Base-by-base conservation (phyloP, 257 asterid genomes). In the Solanum paucissectum region DNA sequence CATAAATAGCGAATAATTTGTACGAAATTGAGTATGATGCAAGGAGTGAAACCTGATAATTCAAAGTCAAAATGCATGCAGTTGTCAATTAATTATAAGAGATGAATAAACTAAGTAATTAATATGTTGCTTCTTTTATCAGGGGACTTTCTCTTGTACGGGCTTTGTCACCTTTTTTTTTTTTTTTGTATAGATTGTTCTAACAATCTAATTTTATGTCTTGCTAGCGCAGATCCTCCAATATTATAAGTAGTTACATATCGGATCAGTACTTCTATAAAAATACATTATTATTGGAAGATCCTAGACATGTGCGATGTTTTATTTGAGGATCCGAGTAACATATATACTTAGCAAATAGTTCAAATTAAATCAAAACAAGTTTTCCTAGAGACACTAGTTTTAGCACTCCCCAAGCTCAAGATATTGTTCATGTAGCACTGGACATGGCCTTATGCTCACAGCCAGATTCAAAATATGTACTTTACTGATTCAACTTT, bases 1-100 rank as follows among this genome's bases (percentile, higher is more conserved):
- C 95, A 94, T 93, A 93, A 94, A 94, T 66, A 94, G 83, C 6
- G 93, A 89, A 37, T 94, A 93, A 79, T 94, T 93, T 4, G 95
- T 94, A 25, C 97, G 91, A 21, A 94, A 94, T 20, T 90, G 95
- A n/a, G 97, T 94, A 82, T 94, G 97, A 52, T 94, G 95, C 87
- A 94, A 55, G 6, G 97, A 94, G 91, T 93, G 95, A 84, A 86
- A 94, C 92, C 97, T 94, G 91, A 69, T 64, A 6, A 8, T 11
- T 69, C 49, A 29, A 73, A 16, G 75, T 55, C 37, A 83, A 40
- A 79, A 42, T 42, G n/a, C 29, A 83, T 46, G 55, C 18, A 12
- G 32, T 52, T 52, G 73, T 83, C 44, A 46, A 46, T 33, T 33
- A 83, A 27, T 55, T 34, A 33, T 58, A 55, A 55, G 71, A 62